Base-by-base conservation (phyloP, 2,329 filamentous ascomycete species). In the Botrytis porri region DNA sequence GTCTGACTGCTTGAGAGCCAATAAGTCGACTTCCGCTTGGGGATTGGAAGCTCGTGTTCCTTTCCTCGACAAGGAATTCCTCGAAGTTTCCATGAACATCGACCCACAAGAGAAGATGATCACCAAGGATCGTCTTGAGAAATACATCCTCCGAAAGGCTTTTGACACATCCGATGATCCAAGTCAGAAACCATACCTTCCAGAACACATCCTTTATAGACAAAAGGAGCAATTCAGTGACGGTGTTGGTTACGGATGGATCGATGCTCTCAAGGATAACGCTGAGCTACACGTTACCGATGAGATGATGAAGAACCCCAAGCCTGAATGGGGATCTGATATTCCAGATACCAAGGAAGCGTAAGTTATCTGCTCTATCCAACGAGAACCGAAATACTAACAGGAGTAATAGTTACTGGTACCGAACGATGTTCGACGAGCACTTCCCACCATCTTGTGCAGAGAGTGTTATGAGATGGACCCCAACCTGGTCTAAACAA, bases 161-260 rank as follows among this genome's bases (percentile, higher is more conserved):
- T 99, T 99, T 81, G 96, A 99, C 84, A 97, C 94, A 43, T 89
- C 88, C 65, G 94, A 95, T 81, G 93, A 97, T 84, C 94, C 95
- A 25, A 90, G 87, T 65, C 88, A 87, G 66, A 84, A 92, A 78
- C 90, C 96, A 16, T 99, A 98, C 85, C 89, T 99, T n/a, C 96
- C 97, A 12, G 91, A 97, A 29, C 90, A 95, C 82, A 99, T 99
- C 79, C 90, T 99, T 73, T 99, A 94, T 93, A 89, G 97, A 82
- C 97, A 99, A 85, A 99, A 99, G 90, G 96, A 99, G 86, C 96
- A 99, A 85, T 99, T 99, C 87, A 97, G 92, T 74, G 97, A 99
- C 80, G 97, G 96, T 82, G 96, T 99, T 73, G 96, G 96, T 73
- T 99, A 99, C 85, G 95, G 96, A 76, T 99, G 96, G 96, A 99